Base-by-base conservation (phyloP, 2,329 filamentous ascomycete genomes). In the Colletotrichum cereale region DNA sequence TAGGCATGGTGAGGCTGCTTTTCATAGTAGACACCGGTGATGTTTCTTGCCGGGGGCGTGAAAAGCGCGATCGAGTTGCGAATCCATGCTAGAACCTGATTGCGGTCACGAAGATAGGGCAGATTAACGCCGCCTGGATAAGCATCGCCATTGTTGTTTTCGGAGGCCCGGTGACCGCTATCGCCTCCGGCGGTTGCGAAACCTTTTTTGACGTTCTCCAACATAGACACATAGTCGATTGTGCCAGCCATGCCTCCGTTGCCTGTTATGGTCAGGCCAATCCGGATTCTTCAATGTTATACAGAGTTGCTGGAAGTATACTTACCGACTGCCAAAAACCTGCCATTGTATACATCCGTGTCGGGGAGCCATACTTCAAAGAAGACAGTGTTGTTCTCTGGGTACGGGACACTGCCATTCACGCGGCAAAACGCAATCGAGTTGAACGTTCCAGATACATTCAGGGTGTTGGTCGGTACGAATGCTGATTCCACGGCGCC, bases 1-100 rank as follows among this genome's bases (percentile, higher is more conserved):
- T 70, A 70, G 1, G 62, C 16, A 16, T 56, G 63, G 2, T 18
- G 14, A 12, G 67, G 63, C 5, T 42, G 1, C 40, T 29, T 12
- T 1, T 11, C 11, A 4, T 69, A 69, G 24, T 47, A 66, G 0
- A 31, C 8, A 1, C 34, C 24, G 21, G 62, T 26, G 2, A 69
- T 66, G 1, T 29, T 29, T 47, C 47, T 69, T 1, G 66, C 66
- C 0, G 61, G 42, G 3, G 66, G 8, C 2, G 66, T 66, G 44
- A 66, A 66, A 2, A 69, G 44, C 26, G 66, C 66, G 12, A 69
- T 60, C 0, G 66, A 69, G 44, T 69, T 66, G 2, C 66, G 55
- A 5, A 69, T 69, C 66, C 66, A 69, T 2, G 66, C 66, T n/a
- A 69, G 53, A 8, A 69, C 62, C 38, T 69, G 66, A 44, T 69